phyloP scores from a whole-genome alignment of 768 basidiomycete genomes.

The Phlebiopsis gigantea region DNA sequence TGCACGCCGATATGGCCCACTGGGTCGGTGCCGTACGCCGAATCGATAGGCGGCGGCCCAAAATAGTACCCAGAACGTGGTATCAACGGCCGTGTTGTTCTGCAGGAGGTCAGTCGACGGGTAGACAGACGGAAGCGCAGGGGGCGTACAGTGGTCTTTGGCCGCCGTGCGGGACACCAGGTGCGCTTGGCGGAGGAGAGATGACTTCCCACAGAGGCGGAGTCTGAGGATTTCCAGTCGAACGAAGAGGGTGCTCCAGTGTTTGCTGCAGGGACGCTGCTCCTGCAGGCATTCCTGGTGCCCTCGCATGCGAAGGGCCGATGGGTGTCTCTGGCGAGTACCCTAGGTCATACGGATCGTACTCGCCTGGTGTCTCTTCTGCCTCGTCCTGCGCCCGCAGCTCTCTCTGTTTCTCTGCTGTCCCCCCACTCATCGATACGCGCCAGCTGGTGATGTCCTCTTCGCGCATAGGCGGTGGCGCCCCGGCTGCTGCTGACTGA shows the following conservation, averaged over 20 bases:
- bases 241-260: slow-evolving; percentile 34
- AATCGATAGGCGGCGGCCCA: slow-evolving; percentile 70
- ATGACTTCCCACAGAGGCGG: slow-evolving; percentile 67
- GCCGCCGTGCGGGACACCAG: not conserved
- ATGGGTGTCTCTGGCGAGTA: slow-evolving; percentile 9
- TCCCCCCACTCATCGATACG: slow-evolving; percentile 6
- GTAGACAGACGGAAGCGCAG: not conserved
- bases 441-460: slow-evolving; percentile 18
- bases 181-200: slow-evolving; percentile 41
- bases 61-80: slow-evolving; percentile 84
- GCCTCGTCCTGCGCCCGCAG: not conserved
- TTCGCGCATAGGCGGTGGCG: slow-evolving; percentile 9
- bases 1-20: slow-evolving; percentile 84
- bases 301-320: slow-evolving; percentile 2
- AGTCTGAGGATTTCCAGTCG: slow-evolving; percentile 43
- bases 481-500: not conserved
- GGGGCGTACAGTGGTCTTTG: slow-evolving; percentile 1
- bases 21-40: slow-evolving; percentile 77
- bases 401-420: slow-evolving; percentile 5
- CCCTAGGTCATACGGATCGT: slow-evolving; percentile 15
- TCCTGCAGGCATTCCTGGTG: not conserved
- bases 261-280: not conserved
- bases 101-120: not conserved
- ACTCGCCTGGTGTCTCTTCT: slow-evolving; percentile 7
- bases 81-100: slow-evolving; percentile 37